Conservation (phyloP, 495 filamentous ascomycete genomes). For the Podospora pseudoanserina region DNA sequence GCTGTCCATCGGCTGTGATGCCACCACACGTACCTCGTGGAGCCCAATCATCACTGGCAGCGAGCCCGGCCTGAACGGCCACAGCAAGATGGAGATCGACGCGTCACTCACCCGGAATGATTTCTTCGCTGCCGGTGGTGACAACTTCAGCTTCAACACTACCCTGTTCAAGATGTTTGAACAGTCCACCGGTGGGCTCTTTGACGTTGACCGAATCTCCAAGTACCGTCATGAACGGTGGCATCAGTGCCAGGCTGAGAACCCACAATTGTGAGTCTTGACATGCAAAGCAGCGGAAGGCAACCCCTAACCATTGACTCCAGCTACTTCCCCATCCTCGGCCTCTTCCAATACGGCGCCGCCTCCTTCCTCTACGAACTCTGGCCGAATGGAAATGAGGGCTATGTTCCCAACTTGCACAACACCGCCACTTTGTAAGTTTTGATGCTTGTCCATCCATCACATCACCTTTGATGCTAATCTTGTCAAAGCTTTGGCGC, state of each 20-base stretch:
- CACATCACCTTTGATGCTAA: background rate
- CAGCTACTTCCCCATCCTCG: conserved; percentile 14
- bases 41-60: conserved; percentile 9
- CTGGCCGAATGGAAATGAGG: conserved; percentile 11
- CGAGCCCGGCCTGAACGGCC: conserved; percentile 9
- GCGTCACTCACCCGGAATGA: conserved; percentile 12
- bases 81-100: conserved; percentile 17
- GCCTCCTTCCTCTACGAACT: conserved; percentile 13
- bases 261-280: conserved; percentile 5
- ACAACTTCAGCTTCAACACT: conserved; percentile 13
- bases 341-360: conserved; percentile 13
- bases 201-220: conserved; percentile 6
- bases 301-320: background rate
- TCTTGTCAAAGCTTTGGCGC: background rate
- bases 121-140: conserved; percentile 10
- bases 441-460: background rate
- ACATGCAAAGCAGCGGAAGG: background rate
- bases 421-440: conserved; percentile 13
- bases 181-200: conserved; percentile 5
- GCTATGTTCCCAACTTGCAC: conserved; percentile 14
- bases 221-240: conserved; percentile 11
- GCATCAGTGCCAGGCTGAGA: conserved; percentile 12
- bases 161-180: conserved; percentile 11
- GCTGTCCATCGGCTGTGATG: conserved; percentile 13
- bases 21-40: conserved; percentile 9